Base-by-base conservation (phyloP, 768 basidiomycete species). In the Calocera cornea region DNA sequence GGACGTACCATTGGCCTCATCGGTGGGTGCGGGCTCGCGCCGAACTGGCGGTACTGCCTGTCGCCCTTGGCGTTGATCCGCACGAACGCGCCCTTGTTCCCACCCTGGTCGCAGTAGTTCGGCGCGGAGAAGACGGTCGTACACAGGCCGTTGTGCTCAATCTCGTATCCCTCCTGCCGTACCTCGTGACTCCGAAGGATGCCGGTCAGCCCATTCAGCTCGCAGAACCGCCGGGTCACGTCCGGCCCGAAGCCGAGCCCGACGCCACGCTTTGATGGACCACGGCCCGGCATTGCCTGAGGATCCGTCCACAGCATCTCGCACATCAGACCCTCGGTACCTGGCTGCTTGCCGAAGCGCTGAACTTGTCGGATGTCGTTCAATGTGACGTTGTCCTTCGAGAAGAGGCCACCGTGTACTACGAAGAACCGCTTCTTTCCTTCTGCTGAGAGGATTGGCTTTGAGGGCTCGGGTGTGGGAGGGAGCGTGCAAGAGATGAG, bases 131-230 rank as follows among this genome's bases (percentile, higher is more conserved):
- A 95, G 7, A 87, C 93, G 14, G 97, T 98, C 34, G 91, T 95
- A 77, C 95, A 97, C 47, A 97, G 79, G 1, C 97, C 95, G 70
- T 90, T 83, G 73, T 98, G 97, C 75, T 98, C 97, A 66, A 98
- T 82, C 70, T 94, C 87, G 77, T 97, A 98, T 16, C 97, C 97
- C 68, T 88, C 85, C 82, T 93, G 90, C 68, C 97, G 86, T 66
- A 98, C 95, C 83, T 99, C 97, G 75, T 99, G 97, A 71, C 90
- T 93, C 64, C 97, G 89, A 70, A 97, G 88, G 67, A 99, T 82
- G 5, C 91, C 92, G 27, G 92, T 87, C 60, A 97, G 84, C 17
- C 86, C 83, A 75, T 97, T 97, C 31, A 88, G 79, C 40, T 85
- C 83, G 74, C 95, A 97, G 93, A 94, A 97, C 67, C 84, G 78